Evolutionary conservation across 306 rosid genomes (phyloP).

Genomic region (Carpinus viminea): DNA sequence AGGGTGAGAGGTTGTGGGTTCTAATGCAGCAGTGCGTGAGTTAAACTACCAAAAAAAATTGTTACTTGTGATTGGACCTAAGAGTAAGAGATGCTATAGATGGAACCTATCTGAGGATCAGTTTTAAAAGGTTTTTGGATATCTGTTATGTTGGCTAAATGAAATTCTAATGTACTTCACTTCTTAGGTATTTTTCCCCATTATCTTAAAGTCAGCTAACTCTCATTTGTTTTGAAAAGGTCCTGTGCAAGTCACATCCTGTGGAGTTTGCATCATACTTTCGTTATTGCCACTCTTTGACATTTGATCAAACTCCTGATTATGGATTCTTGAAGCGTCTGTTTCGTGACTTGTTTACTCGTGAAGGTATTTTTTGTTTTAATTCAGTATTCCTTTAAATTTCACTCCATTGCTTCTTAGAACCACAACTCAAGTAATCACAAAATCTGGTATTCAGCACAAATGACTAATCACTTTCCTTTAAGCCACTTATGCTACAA

Average conservation of each 20-base stretch:
- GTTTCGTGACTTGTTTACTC: conserved; percentile 56
- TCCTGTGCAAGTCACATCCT: conserved; percentile 63
- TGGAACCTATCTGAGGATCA: not conserved
- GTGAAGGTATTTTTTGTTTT: conserved; percentile 50
- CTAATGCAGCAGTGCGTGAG: not conserved
- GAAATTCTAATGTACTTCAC: not conserved
- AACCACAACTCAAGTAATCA: conserved; percentile 21
- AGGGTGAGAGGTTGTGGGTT: not conserved
- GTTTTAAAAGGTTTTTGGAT: not conserved
- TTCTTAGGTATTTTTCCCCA: too few species aligned
- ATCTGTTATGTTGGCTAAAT: not conserved
- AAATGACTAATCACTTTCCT: conserved; percentile 20
- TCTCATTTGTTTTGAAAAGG: conserved; percentile 39
- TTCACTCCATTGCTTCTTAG: conserved; percentile 13
- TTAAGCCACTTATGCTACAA: not conserved
- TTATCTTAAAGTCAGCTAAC: conserved; percentile 21
- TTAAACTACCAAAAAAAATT: not conserved
- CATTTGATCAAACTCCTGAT: conserved; percentile 76
- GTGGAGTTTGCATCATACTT: conserved; percentile 72
- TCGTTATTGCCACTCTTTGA: conserved; percentile 66
- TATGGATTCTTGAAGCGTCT: conserved; percentile 69
- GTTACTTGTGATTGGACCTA: not conserved
- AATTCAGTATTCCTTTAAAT: conserved; percentile 13
- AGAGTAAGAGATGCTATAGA: not conserved
- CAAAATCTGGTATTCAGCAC: conserved; percentile 14